phyloP scores from a whole-genome alignment of 371 early-diverging fungal species.

The Mucor plumbeus region DNA sequence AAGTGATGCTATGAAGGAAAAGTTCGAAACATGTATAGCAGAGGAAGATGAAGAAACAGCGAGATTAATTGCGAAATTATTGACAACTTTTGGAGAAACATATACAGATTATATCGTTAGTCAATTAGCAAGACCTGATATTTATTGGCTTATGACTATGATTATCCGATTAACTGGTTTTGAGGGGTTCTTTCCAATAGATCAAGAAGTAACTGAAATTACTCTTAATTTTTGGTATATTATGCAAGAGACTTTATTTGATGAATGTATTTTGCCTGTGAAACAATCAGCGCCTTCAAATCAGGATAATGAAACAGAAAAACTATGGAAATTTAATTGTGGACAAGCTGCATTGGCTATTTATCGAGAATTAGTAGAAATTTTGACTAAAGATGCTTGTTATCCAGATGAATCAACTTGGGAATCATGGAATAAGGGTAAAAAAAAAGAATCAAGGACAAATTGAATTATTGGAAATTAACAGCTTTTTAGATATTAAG shows the following conservation, averaged over 20 bases:
- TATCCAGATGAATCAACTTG: constrained; percentile 65
- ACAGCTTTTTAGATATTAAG: constrained; percentile 42
- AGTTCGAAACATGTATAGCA: constrained; percentile 52
- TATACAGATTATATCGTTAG: constrained; percentile 65
- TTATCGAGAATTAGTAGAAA: constrained; percentile 58
- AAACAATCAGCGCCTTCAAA: constrained; percentile 18
- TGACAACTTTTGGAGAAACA: constrained; percentile 74
- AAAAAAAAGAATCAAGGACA: too few relatives aligned
- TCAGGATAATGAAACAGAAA: constrained; percentile 23
- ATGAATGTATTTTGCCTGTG: constrained; percentile 44
- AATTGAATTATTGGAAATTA: background rate
- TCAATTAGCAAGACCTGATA: constrained; percentile 53
- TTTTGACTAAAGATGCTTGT: constrained; percentile 57
- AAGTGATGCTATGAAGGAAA: constrained; percentile 53
- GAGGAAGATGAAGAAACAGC: constrained; percentile 65
- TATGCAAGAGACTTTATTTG: constrained; percentile 70
- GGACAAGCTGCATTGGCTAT: constrained; percentile 46
- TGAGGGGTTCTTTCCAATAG: constrained; percentile 72
- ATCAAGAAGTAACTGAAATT: constrained; percentile 75
- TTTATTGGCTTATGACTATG: constrained; percentile 61
- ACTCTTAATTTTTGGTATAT: constrained; percentile 78
- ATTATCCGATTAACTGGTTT: constrained; percentile 72
- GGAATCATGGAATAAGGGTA: constrained; percentile 67
- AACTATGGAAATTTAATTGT: constrained; percentile 37
- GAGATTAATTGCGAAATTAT: constrained; percentile 60